These are phyloP conservation scores for Pythium phragmiticola DNA, from an alignment of 352 stramenopile genomes.

Conservation along the genomic window DNA sequence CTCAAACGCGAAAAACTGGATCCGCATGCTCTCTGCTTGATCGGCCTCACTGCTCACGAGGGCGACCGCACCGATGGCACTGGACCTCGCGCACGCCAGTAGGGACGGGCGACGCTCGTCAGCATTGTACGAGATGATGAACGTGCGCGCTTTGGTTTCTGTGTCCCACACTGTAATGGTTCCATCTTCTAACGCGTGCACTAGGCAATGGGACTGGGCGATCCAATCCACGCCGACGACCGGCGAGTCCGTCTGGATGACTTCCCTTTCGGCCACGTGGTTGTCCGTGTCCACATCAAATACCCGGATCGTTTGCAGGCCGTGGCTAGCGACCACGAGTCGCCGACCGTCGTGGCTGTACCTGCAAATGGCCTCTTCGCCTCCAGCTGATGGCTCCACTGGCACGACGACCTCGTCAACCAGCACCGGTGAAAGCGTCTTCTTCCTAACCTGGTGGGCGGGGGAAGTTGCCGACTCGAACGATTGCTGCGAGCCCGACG, in stretches of 20 bases:
- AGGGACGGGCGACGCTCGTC: constrained; percentile 14
- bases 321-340: neutral
- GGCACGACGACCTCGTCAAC: neutral
- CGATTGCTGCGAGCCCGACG: constrained; percentile 11
- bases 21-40: neutral
- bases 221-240: constrained; percentile 21
- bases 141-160: constrained; percentile 1
- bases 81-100: constrained; percentile 13
- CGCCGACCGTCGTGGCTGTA: constrained; percentile 6
- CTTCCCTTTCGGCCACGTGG: neutral
- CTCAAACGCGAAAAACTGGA: constrained; percentile 27
- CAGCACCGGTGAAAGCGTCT: neutral
- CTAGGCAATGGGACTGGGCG: constrained; percentile 17
- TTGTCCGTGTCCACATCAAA: constrained; percentile 7
- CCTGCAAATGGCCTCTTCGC: constrained; percentile 3
- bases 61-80: constrained; percentile 14
- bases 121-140: constrained; percentile 23
- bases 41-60: neutral
- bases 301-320: constrained; percentile 1
- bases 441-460: neutral
- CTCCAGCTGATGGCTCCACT: neutral
- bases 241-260: constrained; percentile 9
- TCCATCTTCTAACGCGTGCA: constrained; percentile 25
- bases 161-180: constrained; percentile 27
- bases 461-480: constrained; percentile 1